phyloP scores from a whole-genome alignment of 768 basidiomycete genomes.

The Neoboletus brunneissimus region DNA sequence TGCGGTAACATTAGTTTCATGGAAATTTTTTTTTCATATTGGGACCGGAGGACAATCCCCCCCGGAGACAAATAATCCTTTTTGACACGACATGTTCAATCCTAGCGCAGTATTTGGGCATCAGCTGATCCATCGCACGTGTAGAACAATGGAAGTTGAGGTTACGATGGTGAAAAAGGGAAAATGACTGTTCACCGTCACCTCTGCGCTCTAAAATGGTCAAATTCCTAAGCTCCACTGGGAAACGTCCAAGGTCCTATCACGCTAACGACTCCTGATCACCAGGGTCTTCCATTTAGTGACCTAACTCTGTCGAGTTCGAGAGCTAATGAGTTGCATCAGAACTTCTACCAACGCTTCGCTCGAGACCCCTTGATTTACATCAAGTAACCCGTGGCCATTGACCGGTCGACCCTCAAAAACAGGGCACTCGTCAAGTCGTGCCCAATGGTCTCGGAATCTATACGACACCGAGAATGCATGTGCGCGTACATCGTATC shows the following conservation, averaged over 20 bases:
- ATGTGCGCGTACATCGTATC: conserved; percentile 14
- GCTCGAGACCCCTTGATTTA: conserved; percentile 19
- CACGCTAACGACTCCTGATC: conserved; percentile 25
- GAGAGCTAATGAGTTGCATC: conserved; percentile 12
- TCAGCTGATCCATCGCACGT: conserved; percentile 31
- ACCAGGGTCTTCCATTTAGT: conserved; percentile 31
- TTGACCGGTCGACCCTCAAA: conserved; percentile 15
- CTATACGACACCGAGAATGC: conserved; percentile 3
- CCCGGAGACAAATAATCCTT: conserved; percentile 26
- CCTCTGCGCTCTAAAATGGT: conserved; percentile 19
- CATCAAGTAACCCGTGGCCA: conserved; percentile 13
- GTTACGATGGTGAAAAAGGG: conserved; percentile 26
- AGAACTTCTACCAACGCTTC: conserved; percentile 5
- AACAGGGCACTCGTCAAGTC: conserved; percentile 11
- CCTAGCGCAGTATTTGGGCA: conserved; percentile 19
- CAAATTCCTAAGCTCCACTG: conserved; percentile 23
- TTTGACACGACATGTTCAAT: conserved; percentile 18
- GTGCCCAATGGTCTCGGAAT: conserved; percentile 11
- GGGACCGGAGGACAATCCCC: conserved; percentile 19
- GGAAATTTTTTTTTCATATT: conserved; percentile 33
- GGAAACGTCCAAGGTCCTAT: conserved; percentile 22
- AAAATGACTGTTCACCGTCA: conserved; percentile 17
- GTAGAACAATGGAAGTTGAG: conserved; percentile 32
- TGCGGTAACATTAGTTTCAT: conserved; percentile 18
- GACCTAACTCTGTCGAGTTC: conserved; percentile 20